These are phyloP conservation scores for Salix purpurea DNA, from an alignment of 345 rosid species.

Conservation along the genomic window DNA sequence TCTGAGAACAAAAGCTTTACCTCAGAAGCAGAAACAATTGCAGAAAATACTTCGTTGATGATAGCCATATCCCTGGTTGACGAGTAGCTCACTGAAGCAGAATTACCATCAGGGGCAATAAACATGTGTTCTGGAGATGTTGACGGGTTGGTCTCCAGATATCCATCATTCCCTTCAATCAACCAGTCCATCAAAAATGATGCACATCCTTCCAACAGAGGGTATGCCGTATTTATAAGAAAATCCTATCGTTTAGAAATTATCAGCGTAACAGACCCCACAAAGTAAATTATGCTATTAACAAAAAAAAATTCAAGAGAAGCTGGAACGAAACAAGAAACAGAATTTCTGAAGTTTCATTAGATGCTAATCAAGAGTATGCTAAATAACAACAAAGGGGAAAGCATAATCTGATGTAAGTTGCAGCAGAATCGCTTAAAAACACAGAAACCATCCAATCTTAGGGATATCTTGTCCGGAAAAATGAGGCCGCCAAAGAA, in stretches of 20 bases:
- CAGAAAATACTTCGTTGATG: constrained; percentile 68
- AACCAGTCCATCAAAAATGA: constrained; percentile 82
- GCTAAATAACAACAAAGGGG: background rate
- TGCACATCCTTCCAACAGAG: constrained; percentile 82
- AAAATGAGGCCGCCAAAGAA: background rate
- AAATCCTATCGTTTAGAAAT: constrained; percentile 46
- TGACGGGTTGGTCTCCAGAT: constrained; percentile 87
- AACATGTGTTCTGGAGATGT: constrained; percentile 94
- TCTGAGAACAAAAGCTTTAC: constrained; percentile 28
- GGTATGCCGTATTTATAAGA: constrained; percentile 63
- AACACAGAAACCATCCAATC: background rate
- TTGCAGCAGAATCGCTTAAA: background rate
- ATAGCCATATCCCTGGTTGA: constrained; percentile 93
- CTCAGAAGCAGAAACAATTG: constrained; percentile 71
- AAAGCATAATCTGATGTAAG: background rate
- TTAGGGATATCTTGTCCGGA: background rate
- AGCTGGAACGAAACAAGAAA: background rate
- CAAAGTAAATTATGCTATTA: background rate
- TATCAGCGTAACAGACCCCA: background rate
- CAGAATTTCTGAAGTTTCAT: background rate
- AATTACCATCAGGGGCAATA: constrained; percentile 66
- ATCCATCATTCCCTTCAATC: constrained; percentile 66
- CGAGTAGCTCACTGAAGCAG: constrained; percentile 86
- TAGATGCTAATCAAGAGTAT: background rate
- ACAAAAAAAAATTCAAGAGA: background rate